Evolutionary conservation across 2,329 filamentous ascomycete species (phyloP), one percentile per base, ranked within the genome.

Genomic region (Aspergillus sp.): DNA sequence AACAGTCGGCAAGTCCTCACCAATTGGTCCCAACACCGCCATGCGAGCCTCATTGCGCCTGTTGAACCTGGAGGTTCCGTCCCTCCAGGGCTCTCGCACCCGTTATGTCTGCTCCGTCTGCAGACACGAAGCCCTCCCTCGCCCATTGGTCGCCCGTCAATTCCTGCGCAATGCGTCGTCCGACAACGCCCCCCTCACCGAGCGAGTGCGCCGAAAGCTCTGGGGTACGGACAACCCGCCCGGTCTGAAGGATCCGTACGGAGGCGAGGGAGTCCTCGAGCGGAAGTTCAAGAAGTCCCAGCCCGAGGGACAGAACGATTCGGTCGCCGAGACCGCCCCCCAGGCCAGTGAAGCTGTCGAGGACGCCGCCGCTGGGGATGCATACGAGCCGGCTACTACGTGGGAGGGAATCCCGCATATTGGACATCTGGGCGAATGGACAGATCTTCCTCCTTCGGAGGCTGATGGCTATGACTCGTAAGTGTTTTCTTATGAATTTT

Each of bases 361-460:
- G 16, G 66, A 67, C 52, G 62, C 72, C 11, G 20, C 52, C 26
- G 22, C 12, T 18, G 55, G 16, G 4, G 52, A 46, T 10, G 46
- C 32, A 14, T 85, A 85, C 71, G 68, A 75, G 54, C 76, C 77
- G 18, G 80, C 83, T 26, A 70, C 70, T 36, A 80, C 75, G 3
- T 85, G 83, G 81, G 75, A 84, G 55, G 82, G 81, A 0, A 71
- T 89, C 59, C 78, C 83, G 64, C 75, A 73, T 53, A 77, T 89
- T 36, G 87, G 87, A 6, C 78, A 80, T 59, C 68, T 80, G 51
- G 76, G 73, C 46, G 72, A 69, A 58, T 81, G 77, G 76, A 69
- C 63, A 42, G 68, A 78, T 47, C 61, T 73, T 22, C 74, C 75
- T 42, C 69, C 74, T 51, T 70, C 71, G 32, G 62, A 70, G 14